A percentile compares a stretch with the other conserved stretches of the same genome.
Evolutionary conservation across 345 rosid genomes (phyloP).

Genomic region (Geranium brycei): DNA sequence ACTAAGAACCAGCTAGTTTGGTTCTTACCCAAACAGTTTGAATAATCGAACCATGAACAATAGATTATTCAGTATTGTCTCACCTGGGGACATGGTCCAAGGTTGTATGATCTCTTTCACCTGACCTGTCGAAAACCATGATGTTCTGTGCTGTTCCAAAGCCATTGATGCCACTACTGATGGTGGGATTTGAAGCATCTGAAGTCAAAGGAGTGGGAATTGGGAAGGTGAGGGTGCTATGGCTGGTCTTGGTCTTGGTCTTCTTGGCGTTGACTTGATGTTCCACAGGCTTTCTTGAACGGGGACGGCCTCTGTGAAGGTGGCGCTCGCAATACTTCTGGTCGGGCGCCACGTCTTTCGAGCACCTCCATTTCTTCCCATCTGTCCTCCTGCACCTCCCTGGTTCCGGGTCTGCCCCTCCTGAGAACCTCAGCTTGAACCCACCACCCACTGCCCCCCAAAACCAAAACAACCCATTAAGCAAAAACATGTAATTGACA

Average conservation of each 20-base stretch:
- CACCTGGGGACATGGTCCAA: too few relatives aligned
- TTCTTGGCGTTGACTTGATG: slow-evolving; percentile 15
- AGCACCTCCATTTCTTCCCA: slow-evolving; percentile 88
- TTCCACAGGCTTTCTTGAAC: slow-evolving; percentile 99
- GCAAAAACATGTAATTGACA: too few relatives aligned
- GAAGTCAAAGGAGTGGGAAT: slow-evolving; percentile 7
- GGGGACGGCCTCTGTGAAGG: slow-evolving; percentile 78
- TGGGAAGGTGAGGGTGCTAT: slow-evolving; percentile 1
- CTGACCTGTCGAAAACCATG: too few relatives aligned
- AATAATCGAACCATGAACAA: too few relatives aligned
- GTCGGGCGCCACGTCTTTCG: slow-evolving; percentile 55
- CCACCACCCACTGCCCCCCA: slow-evolving; percentile 21
- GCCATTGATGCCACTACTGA: too few relatives aligned
- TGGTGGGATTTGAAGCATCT: too few relatives aligned
- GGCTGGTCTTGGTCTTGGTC: slow-evolving; percentile 24
- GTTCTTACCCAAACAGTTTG: too few relatives aligned
- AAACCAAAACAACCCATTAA: background rate
- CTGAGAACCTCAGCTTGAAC: slow-evolving; percentile 22
- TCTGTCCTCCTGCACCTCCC: slow-evolving; percentile 78
- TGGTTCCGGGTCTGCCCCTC: slow-evolving; percentile 50
- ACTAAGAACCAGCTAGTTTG: too few relatives aligned
- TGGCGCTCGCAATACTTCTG: slow-evolving; percentile 86
- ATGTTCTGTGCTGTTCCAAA: too few relatives aligned
- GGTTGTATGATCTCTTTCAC: too few relatives aligned
- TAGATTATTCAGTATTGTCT: too few relatives aligned